These are phyloP conservation scores for Nannochloropsis salina DNA, from an alignment of 108 stramenopile species.

Conservation along the genomic window DNA sequence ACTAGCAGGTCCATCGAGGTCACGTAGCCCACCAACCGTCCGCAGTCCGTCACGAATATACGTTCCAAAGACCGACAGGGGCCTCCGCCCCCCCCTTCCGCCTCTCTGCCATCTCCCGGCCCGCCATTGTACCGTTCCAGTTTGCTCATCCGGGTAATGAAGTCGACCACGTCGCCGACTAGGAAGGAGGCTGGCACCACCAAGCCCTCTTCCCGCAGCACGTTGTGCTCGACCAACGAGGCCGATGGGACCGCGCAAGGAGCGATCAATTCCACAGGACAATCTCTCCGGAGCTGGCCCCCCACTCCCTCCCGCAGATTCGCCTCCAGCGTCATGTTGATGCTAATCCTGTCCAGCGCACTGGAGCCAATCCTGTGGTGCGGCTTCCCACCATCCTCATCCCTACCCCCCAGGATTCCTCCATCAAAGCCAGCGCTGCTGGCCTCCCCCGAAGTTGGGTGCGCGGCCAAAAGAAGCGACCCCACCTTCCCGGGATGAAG, in stretches of 20 bases:
- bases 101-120: background rate
- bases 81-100: background rate
- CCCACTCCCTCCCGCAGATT: background rate
- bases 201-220: background rate
- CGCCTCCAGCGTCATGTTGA: background rate
- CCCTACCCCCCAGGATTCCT: background rate
- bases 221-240: background rate
- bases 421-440: background rate
- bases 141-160: background rate
- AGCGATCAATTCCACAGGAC: conserved; percentile 16
- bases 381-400: background rate
- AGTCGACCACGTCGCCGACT: conserved; percentile 7
- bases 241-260: background rate
- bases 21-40: background rate
- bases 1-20: background rate
- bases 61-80: background rate
- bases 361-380: background rate
- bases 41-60: conserved; percentile 1
- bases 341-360: background rate
- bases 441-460: background rate
- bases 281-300: background rate
- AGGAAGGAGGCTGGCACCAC: background rate
- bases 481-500: background rate
- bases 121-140: background rate
- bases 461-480: background rate